A percentile compares a stretch with the other conserved stretches of the same genome.
phyloP scores from a whole-genome alignment of 2,329 filamentous ascomycete genomes.

The Trichoderma harzianum region DNA sequence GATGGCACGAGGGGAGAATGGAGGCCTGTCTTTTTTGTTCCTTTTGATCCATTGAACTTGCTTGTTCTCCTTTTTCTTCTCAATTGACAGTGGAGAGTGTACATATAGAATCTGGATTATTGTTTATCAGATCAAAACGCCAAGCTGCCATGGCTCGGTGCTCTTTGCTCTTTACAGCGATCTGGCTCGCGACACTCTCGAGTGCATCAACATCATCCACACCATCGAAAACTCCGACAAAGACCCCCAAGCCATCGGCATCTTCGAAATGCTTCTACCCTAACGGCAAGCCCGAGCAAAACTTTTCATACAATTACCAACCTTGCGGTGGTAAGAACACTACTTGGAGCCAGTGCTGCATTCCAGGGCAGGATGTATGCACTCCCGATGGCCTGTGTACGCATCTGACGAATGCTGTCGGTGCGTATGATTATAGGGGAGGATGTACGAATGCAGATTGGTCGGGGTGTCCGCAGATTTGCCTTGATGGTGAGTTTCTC shows the following conservation, averaged over 20 bases:
- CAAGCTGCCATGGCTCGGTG: not conserved
- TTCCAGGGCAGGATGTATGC: not conserved
- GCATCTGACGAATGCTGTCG: not conserved
- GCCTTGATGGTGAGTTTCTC: not conserved
- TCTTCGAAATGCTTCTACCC: not conserved
- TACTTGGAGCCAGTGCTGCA: conserved; percentile 1
- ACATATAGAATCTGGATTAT: not conserved
- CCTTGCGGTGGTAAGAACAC: conserved; percentile 1
- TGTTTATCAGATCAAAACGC: not conserved
- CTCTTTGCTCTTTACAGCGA: not conserved
- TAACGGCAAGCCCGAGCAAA: not conserved
- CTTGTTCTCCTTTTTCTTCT: not conserved
- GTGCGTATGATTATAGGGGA: not conserved
- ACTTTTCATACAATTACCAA: not conserved
- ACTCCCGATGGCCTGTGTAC: not conserved
- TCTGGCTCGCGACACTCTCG: not conserved
- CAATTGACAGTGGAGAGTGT: not conserved
- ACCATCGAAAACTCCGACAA: not conserved
- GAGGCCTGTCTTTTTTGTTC: not conserved
- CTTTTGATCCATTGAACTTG: not conserved
- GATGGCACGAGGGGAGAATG: not conserved
- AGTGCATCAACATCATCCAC: not conserved
- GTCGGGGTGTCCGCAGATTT: not conserved
- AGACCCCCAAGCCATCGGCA: not conserved
- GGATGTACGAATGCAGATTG: conserved; percentile 9